phyloP scores from a whole-genome alignment of 2,329 filamentous ascomycete species.

The Hirsutella thompsonii region DNA sequence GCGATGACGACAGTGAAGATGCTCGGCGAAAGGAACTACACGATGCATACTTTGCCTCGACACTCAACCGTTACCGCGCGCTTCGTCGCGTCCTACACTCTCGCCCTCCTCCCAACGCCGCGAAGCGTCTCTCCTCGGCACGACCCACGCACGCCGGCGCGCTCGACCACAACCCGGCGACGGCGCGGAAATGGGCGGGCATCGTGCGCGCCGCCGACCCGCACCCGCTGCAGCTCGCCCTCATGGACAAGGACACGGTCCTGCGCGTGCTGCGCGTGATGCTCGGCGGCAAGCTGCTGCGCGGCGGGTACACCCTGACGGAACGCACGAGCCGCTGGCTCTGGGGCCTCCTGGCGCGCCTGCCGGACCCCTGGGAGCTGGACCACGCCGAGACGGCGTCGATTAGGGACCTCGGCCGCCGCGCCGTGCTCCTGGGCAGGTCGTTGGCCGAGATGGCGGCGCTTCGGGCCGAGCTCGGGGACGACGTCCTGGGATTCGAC shows the following conservation, averaged over 20 bases:
- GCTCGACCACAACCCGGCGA: slow-evolving; percentile 37
- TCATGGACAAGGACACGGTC: slow-evolving; percentile 54
- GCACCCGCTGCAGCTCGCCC: slow-evolving; percentile 43
- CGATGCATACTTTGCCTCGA: slow-evolving; percentile 52
- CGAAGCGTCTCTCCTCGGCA: slow-evolving; percentile 37
- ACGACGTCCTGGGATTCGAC: slow-evolving; percentile 25
- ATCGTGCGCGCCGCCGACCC: slow-evolving; percentile 42
- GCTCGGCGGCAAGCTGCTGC: slow-evolving; percentile 50
- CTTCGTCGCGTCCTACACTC: slow-evolving; percentile 50
- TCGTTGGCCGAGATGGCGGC: slow-evolving; percentile 40
- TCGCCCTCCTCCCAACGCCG: slow-evolving; percentile 36
- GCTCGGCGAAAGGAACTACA: slow-evolving; percentile 33
- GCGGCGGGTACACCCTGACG: slow-evolving; percentile 43
- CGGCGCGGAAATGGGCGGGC: slow-evolving; percentile 36
- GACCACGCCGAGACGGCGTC: slow-evolving; percentile 62
- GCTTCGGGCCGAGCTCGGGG: slow-evolving; percentile 28
- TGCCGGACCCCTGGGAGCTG: slow-evolving; percentile 64
- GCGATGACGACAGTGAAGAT: slow-evolving; percentile 12
- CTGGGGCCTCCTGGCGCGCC: slow-evolving; percentile 67
- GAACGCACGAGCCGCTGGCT: slow-evolving; percentile 68
- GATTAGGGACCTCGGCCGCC: slow-evolving; percentile 68
- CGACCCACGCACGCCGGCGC: slow-evolving; percentile 42
- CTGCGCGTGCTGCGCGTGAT: slow-evolving; percentile 55
- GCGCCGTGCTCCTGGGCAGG: slow-evolving; percentile 49
- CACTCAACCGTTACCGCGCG: slow-evolving; percentile 51